phyloP scores from a whole-genome alignment of 352 stramenopile genomes.

The Salisapilia sapeloensis region DNA sequence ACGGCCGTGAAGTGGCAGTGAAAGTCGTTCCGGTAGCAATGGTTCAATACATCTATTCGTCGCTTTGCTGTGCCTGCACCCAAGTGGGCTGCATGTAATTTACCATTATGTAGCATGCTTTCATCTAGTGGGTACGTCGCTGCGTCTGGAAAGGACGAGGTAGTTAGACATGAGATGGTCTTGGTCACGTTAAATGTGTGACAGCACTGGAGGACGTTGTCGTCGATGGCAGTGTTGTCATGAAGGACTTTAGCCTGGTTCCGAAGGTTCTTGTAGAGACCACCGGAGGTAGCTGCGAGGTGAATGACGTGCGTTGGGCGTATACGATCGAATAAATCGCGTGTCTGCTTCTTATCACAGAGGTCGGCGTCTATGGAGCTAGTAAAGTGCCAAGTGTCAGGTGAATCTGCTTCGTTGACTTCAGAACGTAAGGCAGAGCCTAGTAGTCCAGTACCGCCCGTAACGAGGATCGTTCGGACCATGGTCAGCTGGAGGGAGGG shows the following conservation, averaged over 20 bases:
- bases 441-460: conserved; percentile 91
- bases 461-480: conserved; percentile 89
- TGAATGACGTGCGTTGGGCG: conserved; percentile 96
- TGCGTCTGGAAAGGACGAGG: conserved; percentile 98
- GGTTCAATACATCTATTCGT: conserved; percentile 97
- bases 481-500: too few species aligned
- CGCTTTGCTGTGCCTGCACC: conserved; percentile 97
- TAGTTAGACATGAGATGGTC: conserved; percentile 96
- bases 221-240: conserved; percentile 98
- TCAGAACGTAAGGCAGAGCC: conserved; percentile 61
- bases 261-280: conserved; percentile 69
- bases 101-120: conserved; percentile 89
- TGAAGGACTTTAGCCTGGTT: conserved; percentile 96
- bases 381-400: conserved; percentile 89
- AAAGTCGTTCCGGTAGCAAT: conserved; percentile 93
- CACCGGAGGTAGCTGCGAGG: conserved; percentile 90
- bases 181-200: conserved; percentile 79
- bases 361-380: conserved; percentile 90
- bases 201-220: conserved; percentile 96
- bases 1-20: conserved; percentile 96
- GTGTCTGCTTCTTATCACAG: conserved; percentile 54
- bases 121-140: conserved; percentile 97
- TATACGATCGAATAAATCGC: conserved; percentile 87
- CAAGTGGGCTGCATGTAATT: conserved; percentile 64
- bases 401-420: conserved; percentile 5